Evolutionary conservation across 371 early-diverging fungal genomes (phyloP).

Genomic region (Sporodiniella umbellata): DNA sequence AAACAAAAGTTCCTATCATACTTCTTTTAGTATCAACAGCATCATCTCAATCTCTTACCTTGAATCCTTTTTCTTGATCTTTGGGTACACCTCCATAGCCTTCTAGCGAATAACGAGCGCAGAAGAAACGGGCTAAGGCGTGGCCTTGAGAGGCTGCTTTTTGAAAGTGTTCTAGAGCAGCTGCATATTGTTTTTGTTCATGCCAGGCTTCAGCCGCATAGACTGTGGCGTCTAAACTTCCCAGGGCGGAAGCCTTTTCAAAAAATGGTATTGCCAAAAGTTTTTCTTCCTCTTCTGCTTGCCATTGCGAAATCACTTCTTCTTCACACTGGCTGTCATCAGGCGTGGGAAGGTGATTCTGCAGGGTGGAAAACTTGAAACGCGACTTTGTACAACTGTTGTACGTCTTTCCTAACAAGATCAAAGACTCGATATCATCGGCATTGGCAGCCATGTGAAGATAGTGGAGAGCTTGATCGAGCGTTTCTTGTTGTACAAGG

Average conservation of each 20-base stretch:
- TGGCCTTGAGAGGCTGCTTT: constrained; percentile 39
- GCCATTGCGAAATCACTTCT: constrained; percentile 13
- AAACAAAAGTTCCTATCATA: constrained; percentile 31
- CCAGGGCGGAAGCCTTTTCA: constrained; percentile 37
- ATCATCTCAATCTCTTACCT: constrained; percentile 15
- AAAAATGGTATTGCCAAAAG: constrained; percentile 31
- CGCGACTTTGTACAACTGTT: constrained; percentile 24
- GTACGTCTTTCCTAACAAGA: constrained; percentile 26
- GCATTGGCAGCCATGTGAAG: constrained; percentile 35
- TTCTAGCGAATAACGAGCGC: constrained; percentile 37
- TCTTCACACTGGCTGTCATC: constrained; percentile 4
- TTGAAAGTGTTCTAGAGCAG: constrained; percentile 39
- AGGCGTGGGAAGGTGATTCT: constrained; percentile 13
- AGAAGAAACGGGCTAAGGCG: constrained; percentile 35
- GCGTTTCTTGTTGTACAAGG: constrained; percentile 19
- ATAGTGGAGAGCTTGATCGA: constrained; percentile 28
- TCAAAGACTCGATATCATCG: constrained; percentile 38
- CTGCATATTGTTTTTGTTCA: constrained; percentile 41
- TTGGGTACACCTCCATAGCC: constrained; percentile 35
- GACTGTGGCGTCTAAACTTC: constrained; percentile 39
- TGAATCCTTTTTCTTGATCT: constrained; percentile 35
- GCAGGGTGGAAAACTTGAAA: constrained; percentile 10
- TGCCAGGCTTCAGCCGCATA: constrained; percentile 45
- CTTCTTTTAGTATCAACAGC: not conserved
- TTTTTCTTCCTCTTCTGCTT: constrained; percentile 29